Base-by-base conservation (phyloP, 371 early-diverging fungal genomes). In the Cokeromyces recurvatus region DNA sequence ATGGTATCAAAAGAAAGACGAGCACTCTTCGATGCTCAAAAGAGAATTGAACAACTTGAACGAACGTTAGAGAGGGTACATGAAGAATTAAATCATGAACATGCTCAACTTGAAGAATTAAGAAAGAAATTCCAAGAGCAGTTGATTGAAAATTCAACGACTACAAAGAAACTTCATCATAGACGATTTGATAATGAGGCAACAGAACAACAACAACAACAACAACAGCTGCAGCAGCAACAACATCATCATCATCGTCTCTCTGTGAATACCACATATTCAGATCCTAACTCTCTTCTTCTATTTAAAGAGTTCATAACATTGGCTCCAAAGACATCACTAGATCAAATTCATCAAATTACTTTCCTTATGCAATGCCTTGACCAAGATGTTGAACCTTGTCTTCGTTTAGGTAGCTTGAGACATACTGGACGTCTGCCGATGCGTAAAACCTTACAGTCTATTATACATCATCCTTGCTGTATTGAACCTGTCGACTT, bases 1-100 rank as follows among this genome's bases (percentile, higher is more conserved):
- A 64, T 64, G 65, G 65, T 64, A 14, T 36, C 65, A 3, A 36
- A 44, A 9, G 57, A 64, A 25, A 63, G 43, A 23, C 41, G 36
- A 27, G 55, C 47, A 2, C 36, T 51, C 3, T 31, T 39, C 12
- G 19, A 24, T 21, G 43, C 55, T 2, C 59, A 63, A 27, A 35
- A 43, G 15, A 38, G 35, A n/a, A 20, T 43, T 1, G 2, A 11
- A 2, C 32, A 40, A 22, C 14, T 59, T n/a, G 39, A 55, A 25
- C 31, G 31, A 14, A 38, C 44, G 20, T 34, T 63, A 9, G 32
- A 11, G 0, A 2, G 19, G 1, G 34, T 41, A 2, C 15, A 32
- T n/a, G 38, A 51, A 14, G 48, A 51, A 23, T 22, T 63, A 10
- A 24, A 24, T 2, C 37, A 63, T 7, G 55, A 58, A 42, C 43